Percentiles rank a stretch among this genome's conserved stretches.
Evolutionary conservation across 768 basidiomycete genomes (phyloP).

Genomic region (Mycena galopus): DNA sequence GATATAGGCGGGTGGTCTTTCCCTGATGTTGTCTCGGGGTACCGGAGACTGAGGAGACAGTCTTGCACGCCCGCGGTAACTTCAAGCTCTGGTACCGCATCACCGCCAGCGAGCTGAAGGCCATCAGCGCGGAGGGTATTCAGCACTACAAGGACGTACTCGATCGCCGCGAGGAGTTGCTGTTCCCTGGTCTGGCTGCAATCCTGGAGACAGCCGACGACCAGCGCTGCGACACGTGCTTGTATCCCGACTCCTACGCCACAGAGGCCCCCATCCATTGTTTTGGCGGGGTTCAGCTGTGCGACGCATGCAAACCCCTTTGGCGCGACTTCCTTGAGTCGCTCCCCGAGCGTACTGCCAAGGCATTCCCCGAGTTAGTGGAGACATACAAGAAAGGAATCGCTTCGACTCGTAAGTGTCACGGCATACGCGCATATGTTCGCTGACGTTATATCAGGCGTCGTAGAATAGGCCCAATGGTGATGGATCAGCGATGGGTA

Average conservation of each 20-base stretch:
- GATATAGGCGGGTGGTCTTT: too few relatives aligned
- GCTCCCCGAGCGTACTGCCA: too few relatives aligned
- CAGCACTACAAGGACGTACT: conserved; percentile 3
- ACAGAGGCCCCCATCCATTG: not conserved
- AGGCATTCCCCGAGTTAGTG: too few relatives aligned
- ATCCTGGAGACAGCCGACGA: not conserved
- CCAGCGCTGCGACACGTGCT: not conserved
- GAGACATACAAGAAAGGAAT: too few relatives aligned
- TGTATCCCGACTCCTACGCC: not conserved
- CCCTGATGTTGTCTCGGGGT: not conserved
- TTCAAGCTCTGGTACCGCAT: not conserved
- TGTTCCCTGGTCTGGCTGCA: not conserved
- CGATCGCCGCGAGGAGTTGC: not conserved
- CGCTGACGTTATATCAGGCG: too few relatives aligned
- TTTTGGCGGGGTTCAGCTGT: too few relatives aligned
- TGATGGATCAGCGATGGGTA: too few relatives aligned
- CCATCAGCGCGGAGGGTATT: not conserved
- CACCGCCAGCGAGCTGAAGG: not conserved
- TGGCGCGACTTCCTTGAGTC: too few relatives aligned
- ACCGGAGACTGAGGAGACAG: not conserved
- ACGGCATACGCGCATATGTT: too few relatives aligned
- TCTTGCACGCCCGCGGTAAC: not conserved
- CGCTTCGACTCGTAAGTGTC: too few relatives aligned
- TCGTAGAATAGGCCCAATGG: too few relatives aligned
- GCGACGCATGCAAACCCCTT: too few relatives aligned